Evolutionary conservation across 176 grass and related monocot genomes (phyloP).

Genomic region (Aegilops longissima): DNA sequence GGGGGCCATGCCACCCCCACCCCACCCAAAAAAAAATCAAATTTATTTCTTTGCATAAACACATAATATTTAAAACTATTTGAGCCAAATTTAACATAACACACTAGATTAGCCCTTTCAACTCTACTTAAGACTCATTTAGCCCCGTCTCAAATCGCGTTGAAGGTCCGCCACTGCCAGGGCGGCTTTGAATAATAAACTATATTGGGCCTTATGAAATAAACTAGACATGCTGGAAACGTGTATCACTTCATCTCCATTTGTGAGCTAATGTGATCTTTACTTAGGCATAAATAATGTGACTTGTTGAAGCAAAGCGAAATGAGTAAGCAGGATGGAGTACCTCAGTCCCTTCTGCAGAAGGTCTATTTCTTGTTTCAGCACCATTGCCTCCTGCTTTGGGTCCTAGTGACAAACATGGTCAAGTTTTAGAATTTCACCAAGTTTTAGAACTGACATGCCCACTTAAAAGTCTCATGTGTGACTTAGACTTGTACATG

Average conservation of each 20-base stretch:
- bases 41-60: too few relatives aligned
- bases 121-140: too few relatives aligned
- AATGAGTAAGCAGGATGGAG: neutral
- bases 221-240: neutral
- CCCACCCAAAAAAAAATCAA: too few relatives aligned
- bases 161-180: neutral
- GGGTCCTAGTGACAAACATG: constrained; percentile 56
- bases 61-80: too few relatives aligned
- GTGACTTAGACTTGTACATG: neutral
- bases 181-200: neutral
- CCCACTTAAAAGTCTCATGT: neutral
- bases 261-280: neutral
- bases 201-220: neutral
- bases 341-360: constrained; percentile 87
- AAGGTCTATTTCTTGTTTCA: constrained; percentile 81
- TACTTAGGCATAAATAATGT: neutral
- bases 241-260: neutral
- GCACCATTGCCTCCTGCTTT: constrained; percentile 59
- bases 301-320: neutral
- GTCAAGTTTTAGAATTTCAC: neutral
- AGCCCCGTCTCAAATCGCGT: too few relatives aligned
- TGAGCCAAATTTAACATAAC: too few relatives aligned
- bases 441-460: neutral
- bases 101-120: too few relatives aligned
- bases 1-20: too few relatives aligned